Evolutionary conservation across 371 early-diverging fungal genomes (phyloP).

Genomic region (Mortierella sp.): DNA sequence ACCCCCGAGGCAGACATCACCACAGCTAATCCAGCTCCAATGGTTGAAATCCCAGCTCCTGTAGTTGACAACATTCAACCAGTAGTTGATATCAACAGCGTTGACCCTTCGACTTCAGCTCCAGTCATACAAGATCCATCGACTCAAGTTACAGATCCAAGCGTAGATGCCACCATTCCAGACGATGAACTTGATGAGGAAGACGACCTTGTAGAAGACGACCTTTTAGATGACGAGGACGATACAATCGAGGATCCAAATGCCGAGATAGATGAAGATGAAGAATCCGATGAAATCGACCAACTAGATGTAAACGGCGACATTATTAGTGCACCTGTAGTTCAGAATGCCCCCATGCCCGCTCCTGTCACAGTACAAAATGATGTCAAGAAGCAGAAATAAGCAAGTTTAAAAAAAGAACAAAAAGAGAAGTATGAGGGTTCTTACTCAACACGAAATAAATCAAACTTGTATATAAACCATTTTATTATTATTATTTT

Average conservation of each 20-base stretch:
- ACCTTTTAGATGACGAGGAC: neutral
- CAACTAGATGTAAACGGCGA: neutral
- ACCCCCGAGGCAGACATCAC: neutral
- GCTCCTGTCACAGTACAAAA: no score
- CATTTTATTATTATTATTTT: no score
- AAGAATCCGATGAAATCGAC: neutral
- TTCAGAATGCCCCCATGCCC: no score
- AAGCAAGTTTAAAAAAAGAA: no score
- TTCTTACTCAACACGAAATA: no score
- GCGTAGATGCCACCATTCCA: neutral
- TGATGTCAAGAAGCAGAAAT: no score
- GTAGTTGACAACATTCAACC: neutral
- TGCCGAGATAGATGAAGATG: neutral
- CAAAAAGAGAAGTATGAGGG: no score
- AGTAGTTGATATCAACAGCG: neutral
- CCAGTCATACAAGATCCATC: neutral
- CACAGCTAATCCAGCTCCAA: neutral
- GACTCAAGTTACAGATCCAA: neutral
- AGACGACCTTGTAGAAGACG: neutral
- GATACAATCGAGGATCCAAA: neutral
- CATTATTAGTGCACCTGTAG: neutral
- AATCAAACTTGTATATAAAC: no score
- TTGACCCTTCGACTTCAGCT: neutral
- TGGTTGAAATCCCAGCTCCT: neutral
- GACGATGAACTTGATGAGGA: neutral